Percentiles rank a stretch among this genome's conserved stretches.
Conservation (phyloP, 2,329 filamentous ascomycete genomes). For the Alternaria panax region DNA sequence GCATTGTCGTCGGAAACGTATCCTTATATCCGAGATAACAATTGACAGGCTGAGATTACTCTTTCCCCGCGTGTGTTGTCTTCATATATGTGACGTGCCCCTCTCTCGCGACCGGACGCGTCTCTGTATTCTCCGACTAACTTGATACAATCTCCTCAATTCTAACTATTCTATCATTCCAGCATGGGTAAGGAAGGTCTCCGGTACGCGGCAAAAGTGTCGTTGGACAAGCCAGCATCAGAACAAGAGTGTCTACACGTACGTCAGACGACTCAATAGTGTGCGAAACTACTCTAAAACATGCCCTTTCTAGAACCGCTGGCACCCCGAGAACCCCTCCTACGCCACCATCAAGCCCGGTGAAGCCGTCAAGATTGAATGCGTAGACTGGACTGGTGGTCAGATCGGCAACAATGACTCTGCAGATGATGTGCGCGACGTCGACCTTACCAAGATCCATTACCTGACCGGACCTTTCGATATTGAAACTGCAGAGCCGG, state of each 20-base stretch:
- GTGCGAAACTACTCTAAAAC: background rate
- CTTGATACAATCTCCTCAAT: background rate
- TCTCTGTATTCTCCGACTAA: background rate
- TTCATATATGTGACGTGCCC: constrained; percentile 22
- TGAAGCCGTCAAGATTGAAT: constrained; percentile 93
- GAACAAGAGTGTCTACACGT: constrained; percentile 76
- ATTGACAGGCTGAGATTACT: constrained; percentile 13
- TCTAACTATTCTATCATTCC: background rate
- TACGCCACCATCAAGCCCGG: constrained; percentile 77
- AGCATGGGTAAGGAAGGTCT: constrained; percentile 64
- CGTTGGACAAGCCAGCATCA: constrained; percentile 73
- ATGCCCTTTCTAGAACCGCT: constrained; percentile 71
- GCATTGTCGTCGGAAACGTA: constrained; percentile 21
- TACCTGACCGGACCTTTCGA: constrained; percentile 92
- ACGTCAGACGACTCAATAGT: constrained; percentile 41
- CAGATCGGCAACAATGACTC: constrained; percentile 90
- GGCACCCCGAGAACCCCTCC: constrained; percentile 87
- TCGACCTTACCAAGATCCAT: constrained; percentile 84
- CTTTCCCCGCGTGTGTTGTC: constrained; percentile 26
- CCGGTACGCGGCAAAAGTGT: constrained; percentile 75
- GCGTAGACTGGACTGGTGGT: constrained; percentile 76
- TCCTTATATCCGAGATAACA: constrained; percentile 30
- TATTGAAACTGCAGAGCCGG: constrained; percentile 81
- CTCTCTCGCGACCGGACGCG: background rate
- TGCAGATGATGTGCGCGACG: constrained; percentile 85